Evolutionary conservation across 2,329 filamentous ascomycete species (phyloP).

Genomic region (Fusarium austroafricanum): DNA sequence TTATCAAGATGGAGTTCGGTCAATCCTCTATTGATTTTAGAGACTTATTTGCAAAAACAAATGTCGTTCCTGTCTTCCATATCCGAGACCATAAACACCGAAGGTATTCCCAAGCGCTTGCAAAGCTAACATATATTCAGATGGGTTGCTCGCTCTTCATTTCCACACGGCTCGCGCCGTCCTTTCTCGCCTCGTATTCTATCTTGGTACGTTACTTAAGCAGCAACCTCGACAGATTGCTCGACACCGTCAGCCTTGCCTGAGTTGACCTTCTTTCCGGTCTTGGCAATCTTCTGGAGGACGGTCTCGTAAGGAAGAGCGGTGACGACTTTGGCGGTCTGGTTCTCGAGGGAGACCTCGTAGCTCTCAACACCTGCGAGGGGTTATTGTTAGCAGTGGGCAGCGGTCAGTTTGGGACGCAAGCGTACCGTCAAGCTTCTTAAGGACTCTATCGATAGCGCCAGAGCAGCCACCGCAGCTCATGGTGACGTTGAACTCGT

Average conservation of each 20-base stretch:
- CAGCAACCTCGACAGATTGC: conserved; percentile 61
- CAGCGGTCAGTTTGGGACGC: neutral
- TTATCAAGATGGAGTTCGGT: neutral
- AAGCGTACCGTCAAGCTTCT: conserved; percentile 84
- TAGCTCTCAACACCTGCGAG: conserved; percentile 82
- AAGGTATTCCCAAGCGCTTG: conserved; percentile 32
- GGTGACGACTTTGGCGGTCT: conserved; percentile 83
- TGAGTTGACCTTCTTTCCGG: conserved; percentile 89
- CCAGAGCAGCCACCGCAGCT: conserved; percentile 96
- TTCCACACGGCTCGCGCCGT: neutral
- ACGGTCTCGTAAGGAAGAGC: conserved; percentile 82
- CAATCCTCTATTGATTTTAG: conserved; percentile 25
- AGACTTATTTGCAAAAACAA: conserved; percentile 28
- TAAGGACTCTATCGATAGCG: conserved; percentile 90
- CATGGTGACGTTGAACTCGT: conserved; percentile 97
- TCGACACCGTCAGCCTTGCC: conserved; percentile 76
- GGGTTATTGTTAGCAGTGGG: conserved; percentile 21
- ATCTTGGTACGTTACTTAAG: conserved; percentile 28
- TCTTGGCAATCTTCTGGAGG: conserved; percentile 91
- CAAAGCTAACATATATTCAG: conserved; percentile 38
- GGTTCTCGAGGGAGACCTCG: conserved; percentile 87
- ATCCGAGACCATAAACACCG: conserved; percentile 34
- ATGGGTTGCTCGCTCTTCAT: conserved; percentile 10
- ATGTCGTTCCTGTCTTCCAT: conserved; percentile 29
- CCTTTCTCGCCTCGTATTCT: conserved; percentile 2